phyloP scores from a whole-genome alignment of 306 rosid genomes.

The Trifolium fragiferum region DNA sequence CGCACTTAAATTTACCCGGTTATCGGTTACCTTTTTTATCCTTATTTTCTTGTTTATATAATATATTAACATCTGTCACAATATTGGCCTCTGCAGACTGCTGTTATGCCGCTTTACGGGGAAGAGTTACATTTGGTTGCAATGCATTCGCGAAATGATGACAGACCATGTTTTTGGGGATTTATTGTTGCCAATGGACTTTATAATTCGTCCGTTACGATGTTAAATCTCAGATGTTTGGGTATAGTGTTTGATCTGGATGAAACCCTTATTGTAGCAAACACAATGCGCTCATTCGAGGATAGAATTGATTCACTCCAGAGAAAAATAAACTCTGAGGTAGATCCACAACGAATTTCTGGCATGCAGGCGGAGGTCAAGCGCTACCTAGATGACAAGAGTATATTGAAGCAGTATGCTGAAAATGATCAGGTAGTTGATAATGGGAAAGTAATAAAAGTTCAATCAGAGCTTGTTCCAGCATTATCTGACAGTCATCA shows the following conservation, averaged over 20 bases:
- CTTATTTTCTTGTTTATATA: slow-evolving; percentile 20
- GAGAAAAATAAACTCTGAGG: slow-evolving; percentile 81
- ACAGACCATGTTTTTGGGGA: slow-evolving; percentile 91
- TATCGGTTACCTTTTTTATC: not conserved
- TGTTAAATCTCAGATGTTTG: slow-evolving; percentile 97
- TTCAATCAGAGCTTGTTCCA: slow-evolving; percentile 86
- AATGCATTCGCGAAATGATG: slow-evolving; percentile 74
- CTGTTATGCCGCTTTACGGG: slow-evolving; percentile 71
- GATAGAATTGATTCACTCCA: slow-evolving; percentile 94
- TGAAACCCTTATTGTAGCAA: slow-evolving; percentile 97
- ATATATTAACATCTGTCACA: slow-evolving; percentile 39
- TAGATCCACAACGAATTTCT: slow-evolving; percentile 78
- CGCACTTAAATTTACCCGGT: slow-evolving; percentile 19
- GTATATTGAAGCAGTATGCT: slow-evolving; percentile 86
- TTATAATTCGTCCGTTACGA: slow-evolving; percentile 82
- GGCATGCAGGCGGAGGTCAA: slow-evolving; percentile 90
- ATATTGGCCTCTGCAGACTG: slow-evolving; percentile 71
- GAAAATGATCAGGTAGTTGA: slow-evolving; percentile 94
- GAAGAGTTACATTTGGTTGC: slow-evolving; percentile 98
- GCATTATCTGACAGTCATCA: slow-evolving; percentile 82
- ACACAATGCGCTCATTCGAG: slow-evolving; percentile 98
- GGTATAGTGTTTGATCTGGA: slow-evolving; percentile 99
- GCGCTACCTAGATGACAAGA: slow-evolving; percentile 89
- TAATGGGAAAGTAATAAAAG: slow-evolving; percentile 83
- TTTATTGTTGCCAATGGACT: slow-evolving; percentile 77